These are phyloP conservation scores for Styphnolobium japonicum DNA, from an alignment of 306 rosid genomes.

Conservation along the genomic window DNA sequence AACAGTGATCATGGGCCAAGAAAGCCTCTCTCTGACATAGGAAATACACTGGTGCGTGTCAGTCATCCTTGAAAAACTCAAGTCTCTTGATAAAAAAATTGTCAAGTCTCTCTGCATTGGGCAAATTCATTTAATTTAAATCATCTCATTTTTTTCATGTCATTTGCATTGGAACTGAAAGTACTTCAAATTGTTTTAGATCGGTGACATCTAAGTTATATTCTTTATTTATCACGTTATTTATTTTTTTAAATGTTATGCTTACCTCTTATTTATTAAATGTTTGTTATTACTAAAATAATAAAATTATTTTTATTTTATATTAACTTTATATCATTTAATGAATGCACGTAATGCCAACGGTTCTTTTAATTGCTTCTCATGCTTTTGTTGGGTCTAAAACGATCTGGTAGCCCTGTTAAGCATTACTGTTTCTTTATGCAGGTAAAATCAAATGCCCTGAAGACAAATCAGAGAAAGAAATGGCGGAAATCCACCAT, in stretches of 20 bases:
- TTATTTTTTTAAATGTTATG: background rate
- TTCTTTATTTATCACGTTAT: background rate
- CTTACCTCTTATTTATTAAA: too few species aligned
- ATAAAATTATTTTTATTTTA: background rate
- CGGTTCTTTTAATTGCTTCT: background rate
- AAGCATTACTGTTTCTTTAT: background rate
- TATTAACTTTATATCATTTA: background rate
- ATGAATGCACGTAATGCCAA: background rate
- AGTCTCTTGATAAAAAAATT: background rate
- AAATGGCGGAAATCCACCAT: constrained; percentile 65
- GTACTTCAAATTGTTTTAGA: background rate
- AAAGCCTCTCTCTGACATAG: constrained; percentile 79
- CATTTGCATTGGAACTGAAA: background rate
- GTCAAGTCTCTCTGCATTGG: background rate
- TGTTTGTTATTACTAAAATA: background rate
- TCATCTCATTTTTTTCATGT: background rate
- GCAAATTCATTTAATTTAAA: background rate
- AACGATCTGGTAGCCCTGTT: background rate
- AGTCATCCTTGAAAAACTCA: background rate
- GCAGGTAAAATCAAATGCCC: constrained; percentile 66
- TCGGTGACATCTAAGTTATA: background rate
- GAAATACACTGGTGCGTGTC: constrained; percentile 64
- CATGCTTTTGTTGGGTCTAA: background rate
- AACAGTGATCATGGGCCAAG: constrained; percentile 45
- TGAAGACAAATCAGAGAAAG: constrained; percentile 67